These are phyloP conservation scores for Epichloe sp. DNA, from an alignment of 2,329 filamentous ascomycete species.

Conservation along the genomic window DNA sequence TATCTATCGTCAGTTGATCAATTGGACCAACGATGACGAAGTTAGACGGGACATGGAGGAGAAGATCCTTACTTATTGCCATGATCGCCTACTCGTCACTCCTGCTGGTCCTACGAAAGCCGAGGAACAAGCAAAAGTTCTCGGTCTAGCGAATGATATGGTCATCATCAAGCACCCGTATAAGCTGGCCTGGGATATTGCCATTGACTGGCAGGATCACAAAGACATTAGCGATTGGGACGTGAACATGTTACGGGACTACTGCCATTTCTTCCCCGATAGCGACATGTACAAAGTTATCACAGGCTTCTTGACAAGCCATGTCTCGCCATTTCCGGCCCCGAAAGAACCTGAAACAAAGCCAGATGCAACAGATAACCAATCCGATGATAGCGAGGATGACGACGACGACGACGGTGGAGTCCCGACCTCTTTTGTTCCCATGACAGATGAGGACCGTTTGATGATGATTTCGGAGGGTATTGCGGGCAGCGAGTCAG, in stretches of 20 bases:
- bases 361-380: conserved; percentile 15
- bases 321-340: conserved; percentile 66
- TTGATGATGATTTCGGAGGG: conserved; percentile 70
- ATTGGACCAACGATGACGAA: conserved; percentile 84
- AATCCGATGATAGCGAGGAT: conserved; percentile 44
- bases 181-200: conserved; percentile 79
- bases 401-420: conserved; percentile 47
- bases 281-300: conserved; percentile 73
- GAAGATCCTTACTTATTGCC: conserved; percentile 69
- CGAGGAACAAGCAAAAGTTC: conserved; percentile 56
- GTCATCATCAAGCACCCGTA: conserved; percentile 91
- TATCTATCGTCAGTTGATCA: conserved; percentile 70
- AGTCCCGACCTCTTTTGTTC: conserved; percentile 38
- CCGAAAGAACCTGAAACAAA: conserved; percentile 11
- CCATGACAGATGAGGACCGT: conserved; percentile 63
- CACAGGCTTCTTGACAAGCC: conserved; percentile 68
- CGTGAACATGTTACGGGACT: conserved; percentile 62
- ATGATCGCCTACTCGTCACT: conserved; percentile 62
- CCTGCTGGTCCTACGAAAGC: conserved; percentile 51
- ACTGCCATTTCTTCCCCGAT: conserved; percentile 71
- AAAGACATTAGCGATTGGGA: conserved; percentile 68
- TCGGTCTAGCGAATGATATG: conserved; percentile 77
- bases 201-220: conserved; percentile 77
- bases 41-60: conserved; percentile 76
- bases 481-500: conserved; percentile 52